Evolutionary conservation across 1,284 basidiomycete genomes (phyloP), one percentile per base, ranked within the genome.

Genomic region (Exobasidium rhododendri): DNA sequence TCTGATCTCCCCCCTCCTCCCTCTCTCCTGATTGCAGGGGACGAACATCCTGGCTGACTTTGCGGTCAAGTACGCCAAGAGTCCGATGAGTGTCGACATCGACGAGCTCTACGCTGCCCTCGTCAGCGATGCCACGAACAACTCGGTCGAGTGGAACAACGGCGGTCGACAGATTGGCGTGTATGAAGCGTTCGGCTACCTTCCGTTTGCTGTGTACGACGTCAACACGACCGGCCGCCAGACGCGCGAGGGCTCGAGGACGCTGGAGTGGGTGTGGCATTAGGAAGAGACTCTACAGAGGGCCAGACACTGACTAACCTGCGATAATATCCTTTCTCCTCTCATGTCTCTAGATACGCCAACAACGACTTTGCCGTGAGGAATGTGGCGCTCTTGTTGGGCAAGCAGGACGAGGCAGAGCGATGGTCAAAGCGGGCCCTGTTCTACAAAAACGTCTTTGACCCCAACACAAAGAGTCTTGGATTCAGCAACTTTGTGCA

Each of bases 301-400:
- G 7, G 35, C 35, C 35, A 10, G n/a, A n/a, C n/a, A n/a, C n/a
- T n/a, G n/a, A n/a, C n/a, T n/a, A n/a, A n/a, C n/a, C n/a, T n/a
- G n/a, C n/a, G 35, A 40, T 40, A 7, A 40, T 10, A 40, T 40
- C 17, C 10, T 40, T 40, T 40, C 17, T 40, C 35, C 35, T 10
- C n/a, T n/a, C n/a, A n/a, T n/a, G n/a, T 40, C 17, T 10, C 17
- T 40, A 40, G 76, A 81, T 81, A 81, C 43, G 66, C 75, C 0
- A 80, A 75, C 64, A 79, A 80, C 56, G 80, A 89, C 70, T 89
- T 89, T 46, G 68, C 67, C 2, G 67, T 71, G 10, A 64, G 68
- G 2, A 63, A 68, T 59, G 70, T 68, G 13, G 73, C 70, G 4
- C 52, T 56, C 26, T 62, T 64, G 11, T 60, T 71, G 17, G 62